Base-by-base conservation (phyloP, 2,329 filamentous ascomycete species). In the Lecanoromycetidae sp. region DNA sequence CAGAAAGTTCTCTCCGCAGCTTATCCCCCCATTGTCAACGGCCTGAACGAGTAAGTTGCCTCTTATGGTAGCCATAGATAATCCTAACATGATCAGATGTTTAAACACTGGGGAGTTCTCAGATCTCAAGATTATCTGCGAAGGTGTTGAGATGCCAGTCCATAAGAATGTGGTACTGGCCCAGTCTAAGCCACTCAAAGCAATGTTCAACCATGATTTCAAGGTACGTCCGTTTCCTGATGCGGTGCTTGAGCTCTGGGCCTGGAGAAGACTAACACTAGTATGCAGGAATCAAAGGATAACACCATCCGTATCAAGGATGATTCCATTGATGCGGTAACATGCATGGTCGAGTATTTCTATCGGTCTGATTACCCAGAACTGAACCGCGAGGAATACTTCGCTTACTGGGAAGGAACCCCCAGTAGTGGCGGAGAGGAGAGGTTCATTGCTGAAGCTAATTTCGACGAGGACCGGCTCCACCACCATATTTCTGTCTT, bases 161-260 rank as follows among this genome's bases (percentile, higher is more conserved):
- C 42, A 44, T 23, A 44, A 40, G n/a, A 25, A 25, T 17, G 26
- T 48, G 3, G 12, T 48, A n/a, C 44, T 38, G 30, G 33, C 38
- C 7, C 46, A 48, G 15, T 48, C 46, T 2, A 27, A 35, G 19
- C 23, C 36, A 17, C 30, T 48, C 17, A 32, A 29, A 13, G 39
- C 27, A 5, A 42, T 42, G 19, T 48, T 38, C 38, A 36, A 20
- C 17, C 20, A 19, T n/a, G 38, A 39, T 4, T 43, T 43, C 8
- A 44, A 48, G 8, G 46, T 37, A 20, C 20, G 25, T n/a, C 5
- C 17, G 4, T 22, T 36, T 17, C 17, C 4, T 9, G 23, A 4
- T 6, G 15, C 20, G 7, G 26, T 9, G 15, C 13, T 30, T 9
- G n/a, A n/a, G n/a, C n/a, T 42, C 39, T 17, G 4, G 9, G 17